Evolutionary conservation across 257 asterid species (phyloP).

Genomic region (Solanum ahanhuiri): DNA sequence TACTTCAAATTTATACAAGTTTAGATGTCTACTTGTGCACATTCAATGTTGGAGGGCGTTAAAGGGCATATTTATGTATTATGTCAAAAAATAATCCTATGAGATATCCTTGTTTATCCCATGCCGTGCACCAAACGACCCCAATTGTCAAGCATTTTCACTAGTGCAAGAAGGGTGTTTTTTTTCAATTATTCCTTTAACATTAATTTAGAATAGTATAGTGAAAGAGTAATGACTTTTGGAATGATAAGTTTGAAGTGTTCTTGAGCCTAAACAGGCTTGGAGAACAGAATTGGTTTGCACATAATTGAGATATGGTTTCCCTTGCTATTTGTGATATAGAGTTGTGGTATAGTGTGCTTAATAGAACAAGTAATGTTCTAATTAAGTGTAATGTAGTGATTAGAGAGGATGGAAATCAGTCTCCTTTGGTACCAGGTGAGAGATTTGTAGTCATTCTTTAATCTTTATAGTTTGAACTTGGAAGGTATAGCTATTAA

Average conservation of each 20-base stretch:
- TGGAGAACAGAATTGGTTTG: neutral
- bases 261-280: neutral
- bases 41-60: neutral
- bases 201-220: neutral
- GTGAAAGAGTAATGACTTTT: neutral
- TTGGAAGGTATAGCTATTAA: neutral
- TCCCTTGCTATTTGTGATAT: too few relatives aligned
- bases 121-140: too few relatives aligned
- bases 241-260: neutral
- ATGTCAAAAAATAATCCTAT: too few relatives aligned
- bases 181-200: neutral
- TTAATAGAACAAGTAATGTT: neutral
- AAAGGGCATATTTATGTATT: neutral
- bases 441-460: neutral
- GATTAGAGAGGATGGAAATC: neutral
- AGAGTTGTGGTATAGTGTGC: too few relatives aligned
- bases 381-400: neutral
- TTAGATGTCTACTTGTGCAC: too few relatives aligned
- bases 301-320: neutral
- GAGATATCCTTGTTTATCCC: too few relatives aligned
- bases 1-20: too few relatives aligned
- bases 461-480: neutral
- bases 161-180: neutral
- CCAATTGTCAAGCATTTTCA: too few relatives aligned
- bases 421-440: neutral